Conservation (phyloP, 1,139 yeast species). For the Meyerozyma athensensis region DNA sequence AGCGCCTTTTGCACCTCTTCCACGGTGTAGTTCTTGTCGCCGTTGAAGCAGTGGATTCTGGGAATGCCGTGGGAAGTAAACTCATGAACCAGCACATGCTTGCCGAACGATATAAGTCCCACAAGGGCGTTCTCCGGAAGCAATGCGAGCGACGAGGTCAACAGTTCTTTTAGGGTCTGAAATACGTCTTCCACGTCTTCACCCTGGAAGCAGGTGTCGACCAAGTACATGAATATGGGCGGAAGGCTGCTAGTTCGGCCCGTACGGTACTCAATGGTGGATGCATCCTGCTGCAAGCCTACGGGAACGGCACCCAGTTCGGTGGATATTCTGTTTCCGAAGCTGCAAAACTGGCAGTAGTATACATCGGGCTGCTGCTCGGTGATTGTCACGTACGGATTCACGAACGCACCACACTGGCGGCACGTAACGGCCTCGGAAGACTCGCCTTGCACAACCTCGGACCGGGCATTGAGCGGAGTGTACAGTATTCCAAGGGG, state of each 20-base stretch:
- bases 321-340: slow-evolving; percentile 42
- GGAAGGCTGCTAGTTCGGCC: slow-evolving; percentile 41
- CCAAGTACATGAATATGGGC: slow-evolving; percentile 57
- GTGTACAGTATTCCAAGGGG: slow-evolving; percentile 66
- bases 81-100: slow-evolving; percentile 61
- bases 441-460: slow-evolving; percentile 38
- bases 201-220: slow-evolving; percentile 58
- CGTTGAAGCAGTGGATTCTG: slow-evolving; percentile 50
- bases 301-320: slow-evolving; percentile 23
- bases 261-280: slow-evolving; percentile 60
- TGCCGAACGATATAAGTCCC: slow-evolving; percentile 60
- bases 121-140: slow-evolving; percentile 58
- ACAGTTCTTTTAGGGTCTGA: slow-evolving; percentile 49
- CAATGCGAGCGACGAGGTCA: slow-evolving; percentile 48
- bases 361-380: slow-evolving; percentile 40
- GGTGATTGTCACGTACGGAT: slow-evolving; percentile 45
- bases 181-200: slow-evolving; percentile 37
- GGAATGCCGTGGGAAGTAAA: slow-evolving; percentile 30
- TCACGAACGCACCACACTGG: slow-evolving; percentile 55
- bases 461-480: slow-evolving; percentile 54
- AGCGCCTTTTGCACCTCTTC: slow-evolving; percentile 49
- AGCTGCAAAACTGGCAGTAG: slow-evolving; percentile 62
- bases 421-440: slow-evolving; percentile 41
- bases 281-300: slow-evolving; percentile 33
- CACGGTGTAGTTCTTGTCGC: slow-evolving; percentile 48